Conservation (phyloP, 2,329 filamentous ascomycete species). For the Domatiomyces globalis region DNA sequence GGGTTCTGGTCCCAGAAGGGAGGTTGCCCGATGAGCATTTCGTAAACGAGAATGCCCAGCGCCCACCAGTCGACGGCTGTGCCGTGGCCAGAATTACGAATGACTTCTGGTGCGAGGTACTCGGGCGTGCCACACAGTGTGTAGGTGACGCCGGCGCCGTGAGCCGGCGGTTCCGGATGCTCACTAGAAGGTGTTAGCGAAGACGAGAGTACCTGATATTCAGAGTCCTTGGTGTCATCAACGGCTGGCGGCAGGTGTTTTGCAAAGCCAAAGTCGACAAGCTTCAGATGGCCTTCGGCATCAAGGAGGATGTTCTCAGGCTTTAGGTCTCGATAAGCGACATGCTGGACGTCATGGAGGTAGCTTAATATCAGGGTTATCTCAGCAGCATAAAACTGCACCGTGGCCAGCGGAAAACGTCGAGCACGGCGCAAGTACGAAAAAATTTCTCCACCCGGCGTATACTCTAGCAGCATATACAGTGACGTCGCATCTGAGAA, state of each 20-base stretch:
- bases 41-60: constrained; percentile 52
- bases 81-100: constrained; percentile 50
- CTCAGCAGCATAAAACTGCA: constrained; percentile 52
- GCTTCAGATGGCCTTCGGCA: constrained; percentile 49
- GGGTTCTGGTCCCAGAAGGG: constrained; percentile 57
- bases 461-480: constrained; percentile 49
- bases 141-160: constrained; percentile 34
- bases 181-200: background rate
- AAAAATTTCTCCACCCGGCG: constrained; percentile 53
- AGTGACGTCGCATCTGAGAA: constrained; percentile 50
- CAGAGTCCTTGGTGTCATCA: constrained; percentile 1
- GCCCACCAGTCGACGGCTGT: constrained; percentile 58
- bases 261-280: constrained; percentile 55
- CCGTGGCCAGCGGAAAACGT: constrained; percentile 45
- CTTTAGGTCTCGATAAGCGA: constrained; percentile 53
- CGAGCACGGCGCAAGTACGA: constrained; percentile 48
- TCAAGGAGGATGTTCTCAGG: constrained; percentile 57
- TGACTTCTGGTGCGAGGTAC: constrained; percentile 54
- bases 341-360: constrained; percentile 47
- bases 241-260: constrained; percentile 40
- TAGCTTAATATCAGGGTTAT: constrained; percentile 52
- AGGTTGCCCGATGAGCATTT: constrained; percentile 53
- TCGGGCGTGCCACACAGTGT: constrained; percentile 54
- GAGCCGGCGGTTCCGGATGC: constrained; percentile 8
- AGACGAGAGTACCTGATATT: background rate